phyloP scores from a whole-genome alignment of 148 eudicot species.

The Rhododendron mucronatum region DNA sequence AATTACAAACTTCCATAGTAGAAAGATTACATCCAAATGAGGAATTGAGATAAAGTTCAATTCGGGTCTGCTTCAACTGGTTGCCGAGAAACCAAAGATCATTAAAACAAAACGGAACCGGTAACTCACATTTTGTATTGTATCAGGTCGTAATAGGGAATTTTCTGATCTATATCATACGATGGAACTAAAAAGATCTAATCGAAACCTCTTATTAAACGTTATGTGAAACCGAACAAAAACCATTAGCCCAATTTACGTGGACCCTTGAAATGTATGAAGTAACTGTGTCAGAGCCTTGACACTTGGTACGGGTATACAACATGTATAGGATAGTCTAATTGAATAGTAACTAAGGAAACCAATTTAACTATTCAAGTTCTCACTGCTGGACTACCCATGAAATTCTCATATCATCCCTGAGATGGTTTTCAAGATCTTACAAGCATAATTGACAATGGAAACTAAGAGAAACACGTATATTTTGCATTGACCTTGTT shows the following conservation, averaged over 20 bases:
- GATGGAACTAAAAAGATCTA: not conserved
- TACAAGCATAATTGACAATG: not conserved
- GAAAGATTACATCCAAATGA: not conserved
- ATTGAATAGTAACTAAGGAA: not conserved
- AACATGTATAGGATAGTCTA: not conserved
- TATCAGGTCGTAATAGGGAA: not conserved
- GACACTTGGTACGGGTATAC: not conserved
- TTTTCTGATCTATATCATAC: not conserved
- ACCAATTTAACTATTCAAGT: not conserved
- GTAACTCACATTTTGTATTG: not conserved
- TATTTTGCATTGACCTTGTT: not conserved
- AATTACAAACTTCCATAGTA: constrained; percentile 11
- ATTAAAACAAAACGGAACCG: not conserved
- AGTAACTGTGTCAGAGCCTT: not conserved
- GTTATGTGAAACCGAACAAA: not conserved
- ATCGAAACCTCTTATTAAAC: not conserved
- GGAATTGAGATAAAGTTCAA: not conserved
- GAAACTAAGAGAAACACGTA: not conserved
- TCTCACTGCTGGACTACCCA: not conserved
- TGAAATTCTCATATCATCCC: not conserved
- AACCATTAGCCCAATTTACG: not conserved
- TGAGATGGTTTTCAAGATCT: not conserved
- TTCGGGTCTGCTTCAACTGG: not conserved
- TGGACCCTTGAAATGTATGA: not conserved
- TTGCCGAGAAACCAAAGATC: not conserved